Conservation (phyloP, 78 protist genomes). For the Neovahlkampfia damariscottae region DNA sequence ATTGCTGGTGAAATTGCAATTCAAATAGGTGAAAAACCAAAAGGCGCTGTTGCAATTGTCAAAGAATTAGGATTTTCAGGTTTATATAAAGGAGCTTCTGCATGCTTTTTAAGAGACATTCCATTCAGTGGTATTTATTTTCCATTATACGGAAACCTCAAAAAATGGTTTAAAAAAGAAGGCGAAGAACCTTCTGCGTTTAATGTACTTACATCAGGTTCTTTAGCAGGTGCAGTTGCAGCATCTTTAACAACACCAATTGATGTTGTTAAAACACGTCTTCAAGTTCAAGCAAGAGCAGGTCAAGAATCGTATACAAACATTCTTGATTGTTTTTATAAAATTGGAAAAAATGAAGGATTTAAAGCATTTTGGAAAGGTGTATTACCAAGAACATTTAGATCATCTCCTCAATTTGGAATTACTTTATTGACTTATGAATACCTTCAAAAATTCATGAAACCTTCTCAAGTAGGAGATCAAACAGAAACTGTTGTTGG, state of each 20-base stretch:
- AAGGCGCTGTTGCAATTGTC: conserved; percentile 22
- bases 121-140: conserved; percentile 72
- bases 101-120: conserved; percentile 56
- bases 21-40: not conserved
- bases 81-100: conserved; percentile 62
- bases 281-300: conserved; percentile 54
- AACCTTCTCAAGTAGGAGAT: too few species aligned
- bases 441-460: conserved; percentile 23
- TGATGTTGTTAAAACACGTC: conserved; percentile 65
- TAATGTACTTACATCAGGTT: conserved; percentile 45
- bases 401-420: conserved; percentile 68
- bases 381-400: conserved; percentile 11
- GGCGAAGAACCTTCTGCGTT: conserved; percentile 26
- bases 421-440: conserved; percentile 57
- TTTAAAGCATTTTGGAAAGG: conserved; percentile 58
- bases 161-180: conserved; percentile 34
- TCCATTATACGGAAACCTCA: conserved; percentile 55
- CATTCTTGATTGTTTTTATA: conserved; percentile 41
- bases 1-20: conserved; percentile 6
- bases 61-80: conserved; percentile 51
- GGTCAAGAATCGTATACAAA: conserved; percentile 55
- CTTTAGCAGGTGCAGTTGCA: conserved; percentile 58
- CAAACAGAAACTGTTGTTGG: not conserved
- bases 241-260: conserved; percentile 56
- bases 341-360: conserved; percentile 48